Evolutionary conservation across 495 filamentous ascomycete genomes (phyloP).

Genomic region (Aspergillus bertholletiae): DNA sequence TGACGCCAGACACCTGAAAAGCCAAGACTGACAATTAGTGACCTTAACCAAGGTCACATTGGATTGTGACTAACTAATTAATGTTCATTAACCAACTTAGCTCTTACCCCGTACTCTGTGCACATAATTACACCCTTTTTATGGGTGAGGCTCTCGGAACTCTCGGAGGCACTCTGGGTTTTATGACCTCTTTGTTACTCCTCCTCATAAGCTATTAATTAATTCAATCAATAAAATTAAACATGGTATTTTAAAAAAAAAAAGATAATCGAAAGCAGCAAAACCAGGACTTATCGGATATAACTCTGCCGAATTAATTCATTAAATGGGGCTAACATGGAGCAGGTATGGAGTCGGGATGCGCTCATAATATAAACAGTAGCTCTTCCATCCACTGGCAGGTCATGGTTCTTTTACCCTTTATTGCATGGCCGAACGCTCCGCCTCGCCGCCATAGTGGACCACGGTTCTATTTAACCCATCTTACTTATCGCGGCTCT

Average conservation of each 20-base stretch:
- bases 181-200: conserved; percentile 7
- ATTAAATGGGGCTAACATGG: no score
- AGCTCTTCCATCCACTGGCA: background rate
- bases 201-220: conserved; percentile 4
- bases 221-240: no score
- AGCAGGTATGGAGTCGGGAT: no score
- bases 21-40: background rate
- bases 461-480: background rate
- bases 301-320: no score
- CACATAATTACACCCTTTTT: no score
- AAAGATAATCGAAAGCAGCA: no score
- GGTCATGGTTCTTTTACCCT: conserved; percentile 17
- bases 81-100: background rate
- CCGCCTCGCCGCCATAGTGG: conserved; percentile 2
- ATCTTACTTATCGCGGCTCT: background rate
- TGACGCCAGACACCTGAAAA: background rate
- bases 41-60: background rate
- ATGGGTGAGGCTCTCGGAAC: background rate
- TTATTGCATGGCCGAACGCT: conserved; percentile 24
- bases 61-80: background rate
- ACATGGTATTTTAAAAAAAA: no score
- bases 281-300: no score
- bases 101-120: background rate
- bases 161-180: background rate
- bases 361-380: no score